Evolutionary conservation across 139 green algal genomes (phyloP).

Genomic region (Picochlorum sp.): DNA sequence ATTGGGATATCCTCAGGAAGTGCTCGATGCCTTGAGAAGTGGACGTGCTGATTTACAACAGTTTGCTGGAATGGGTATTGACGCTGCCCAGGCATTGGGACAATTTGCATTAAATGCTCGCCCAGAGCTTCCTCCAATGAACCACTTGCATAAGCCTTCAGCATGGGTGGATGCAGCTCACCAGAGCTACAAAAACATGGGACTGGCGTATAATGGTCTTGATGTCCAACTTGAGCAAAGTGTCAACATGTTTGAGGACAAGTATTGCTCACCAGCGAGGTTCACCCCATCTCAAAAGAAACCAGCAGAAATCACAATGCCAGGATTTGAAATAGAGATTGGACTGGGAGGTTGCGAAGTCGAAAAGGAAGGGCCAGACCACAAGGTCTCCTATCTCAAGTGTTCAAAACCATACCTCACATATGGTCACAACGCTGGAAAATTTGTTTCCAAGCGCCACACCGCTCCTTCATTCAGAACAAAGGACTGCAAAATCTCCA

Average conservation of each 20-base stretch:
- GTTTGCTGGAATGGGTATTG: background rate
- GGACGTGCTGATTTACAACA: background rate
- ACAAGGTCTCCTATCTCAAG: background rate
- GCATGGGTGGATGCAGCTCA: background rate
- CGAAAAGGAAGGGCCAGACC: slow-evolving; percentile 1
- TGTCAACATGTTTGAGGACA: background rate
- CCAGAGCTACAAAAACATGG: background rate
- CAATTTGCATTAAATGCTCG: slow-evolving; percentile 2
- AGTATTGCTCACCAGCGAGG: slow-evolving; percentile 1
- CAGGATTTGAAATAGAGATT: slow-evolving; percentile 18
- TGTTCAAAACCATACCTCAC: slow-evolving; percentile 21
- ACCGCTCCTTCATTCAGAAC: slow-evolving; percentile 8
- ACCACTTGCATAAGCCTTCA: background rate
- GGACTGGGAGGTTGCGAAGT: slow-evolving; percentile 20
- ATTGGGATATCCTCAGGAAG: background rate
- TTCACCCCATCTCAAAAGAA: slow-evolving; percentile 7
- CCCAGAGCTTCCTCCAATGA: slow-evolving; percentile 1
- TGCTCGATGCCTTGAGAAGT: background rate
- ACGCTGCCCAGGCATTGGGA: background rate
- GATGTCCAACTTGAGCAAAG: background rate
- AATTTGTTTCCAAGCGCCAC: slow-evolving; percentile 19
- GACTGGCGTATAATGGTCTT: background rate
- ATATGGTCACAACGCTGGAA: background rate
- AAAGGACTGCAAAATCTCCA: slow-evolving; percentile 29
- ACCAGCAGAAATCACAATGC: background rate